Evolutionary conservation across 1,284 basidiomycete genomes (phyloP), one percentile per base, ranked within the genome.

Genomic region (Trichosporon coremiiforme): DNA sequence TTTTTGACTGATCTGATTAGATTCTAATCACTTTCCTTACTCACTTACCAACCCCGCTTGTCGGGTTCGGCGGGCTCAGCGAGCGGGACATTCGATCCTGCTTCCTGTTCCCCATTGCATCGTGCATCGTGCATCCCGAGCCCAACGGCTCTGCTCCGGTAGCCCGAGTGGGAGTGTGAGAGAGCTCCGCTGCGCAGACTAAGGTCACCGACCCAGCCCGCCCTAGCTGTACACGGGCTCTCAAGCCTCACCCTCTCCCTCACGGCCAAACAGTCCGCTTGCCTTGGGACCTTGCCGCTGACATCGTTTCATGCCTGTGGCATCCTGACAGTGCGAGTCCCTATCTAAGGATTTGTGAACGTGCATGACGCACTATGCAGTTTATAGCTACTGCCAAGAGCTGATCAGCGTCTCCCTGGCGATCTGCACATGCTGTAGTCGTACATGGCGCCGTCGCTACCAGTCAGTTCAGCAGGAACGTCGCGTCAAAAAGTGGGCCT

Each of bases 221-320:
- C 17, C 80, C 80, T 38, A 33, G 3, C 33, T 33, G 33, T 33
- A 33, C 33, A 33, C 33, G 33, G 33, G 33, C 33, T 33, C 33
- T 33, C 33, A 8, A 8, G 33, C 33, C 33, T 33, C 33, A 33
- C 33, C 33, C 33, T 33, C 33, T 8, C 33, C n/a, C n/a, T n/a
- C 38, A 10, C 41, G 41, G 41, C 12, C 41, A 15, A 45, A 15
- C 68, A 72, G n/a, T 71, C 75, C 5, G 73, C 76, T 9, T 76
- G 33, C 33, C 8, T 33, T 33, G 33, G 8, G 33, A 3, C 33
- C 33, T 33, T 8, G 78, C 25, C 75, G n/a, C 20, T 15, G 36
- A 38, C 36, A 20, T 53, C 47, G 47, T 53, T 53, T 53, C 47
- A 53, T 9, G 36, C 36, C 47, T 9, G 20, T 53, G 47, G 20